These are phyloP conservation scores for Kurtzmaniella quercitrusa DNA, from an alignment of 1,139 yeast species.

Conservation along the genomic window DNA sequence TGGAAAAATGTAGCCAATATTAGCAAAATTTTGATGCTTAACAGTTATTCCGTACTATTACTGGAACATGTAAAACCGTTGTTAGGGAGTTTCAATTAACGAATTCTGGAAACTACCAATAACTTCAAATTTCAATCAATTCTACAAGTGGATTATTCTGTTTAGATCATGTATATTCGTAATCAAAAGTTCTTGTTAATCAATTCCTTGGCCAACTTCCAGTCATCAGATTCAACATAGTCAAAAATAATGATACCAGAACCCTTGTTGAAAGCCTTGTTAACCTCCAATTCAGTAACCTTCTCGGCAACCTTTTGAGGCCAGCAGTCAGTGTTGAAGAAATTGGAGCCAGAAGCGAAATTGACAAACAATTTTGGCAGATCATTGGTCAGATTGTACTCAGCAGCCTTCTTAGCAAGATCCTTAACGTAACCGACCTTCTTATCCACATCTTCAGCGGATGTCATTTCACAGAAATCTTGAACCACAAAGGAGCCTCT, in stretches of 20 bases:
- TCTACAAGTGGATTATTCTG: no score
- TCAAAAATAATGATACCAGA: slow-evolving; percentile 64
- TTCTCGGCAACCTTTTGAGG: slow-evolving; percentile 63
- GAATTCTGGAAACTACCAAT: no score
- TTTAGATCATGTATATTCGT: not conserved
- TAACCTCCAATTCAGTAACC: slow-evolving; percentile 44
- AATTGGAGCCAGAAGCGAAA: slow-evolving; percentile 73
- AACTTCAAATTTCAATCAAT: no score
- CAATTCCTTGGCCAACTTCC: slow-evolving; percentile 53
- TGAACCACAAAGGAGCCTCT: slow-evolving; percentile 63
- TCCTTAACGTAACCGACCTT: slow-evolving; percentile 58
- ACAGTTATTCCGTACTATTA: no score
- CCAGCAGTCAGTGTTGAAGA: slow-evolving; percentile 72
- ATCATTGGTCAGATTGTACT: slow-evolving; percentile 45
- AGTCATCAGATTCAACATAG: slow-evolving; percentile 59
- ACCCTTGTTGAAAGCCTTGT: slow-evolving; percentile 49
- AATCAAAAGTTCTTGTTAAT: slow-evolving; percentile 52
- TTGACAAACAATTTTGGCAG: slow-evolving; percentile 59
- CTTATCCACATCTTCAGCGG: slow-evolving; percentile 49
- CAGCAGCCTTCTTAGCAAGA: slow-evolving; percentile 51
- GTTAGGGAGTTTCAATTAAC: no score
- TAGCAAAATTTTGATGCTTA: no score
- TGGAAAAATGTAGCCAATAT: no score
- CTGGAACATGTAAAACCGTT: no score
- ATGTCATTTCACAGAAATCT: slow-evolving; percentile 67